Conservation (phyloP, 164 flowering plant genomes). For the Kalanchoe fedtschenkoi region DNA sequence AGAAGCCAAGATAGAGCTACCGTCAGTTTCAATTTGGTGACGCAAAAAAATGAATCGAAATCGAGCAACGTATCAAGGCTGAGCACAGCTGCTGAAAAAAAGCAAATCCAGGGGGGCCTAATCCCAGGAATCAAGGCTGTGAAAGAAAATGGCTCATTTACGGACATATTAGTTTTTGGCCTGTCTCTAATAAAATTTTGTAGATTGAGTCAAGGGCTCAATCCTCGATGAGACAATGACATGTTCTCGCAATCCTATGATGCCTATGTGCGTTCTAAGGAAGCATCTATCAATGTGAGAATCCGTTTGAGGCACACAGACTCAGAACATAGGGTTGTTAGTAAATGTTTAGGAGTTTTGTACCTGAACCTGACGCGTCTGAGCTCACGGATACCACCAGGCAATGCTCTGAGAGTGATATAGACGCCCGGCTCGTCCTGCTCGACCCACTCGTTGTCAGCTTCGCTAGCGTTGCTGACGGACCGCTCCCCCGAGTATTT, state of each 20-base stretch:
- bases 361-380: constrained; percentile 70
- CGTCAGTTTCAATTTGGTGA: too few species aligned
- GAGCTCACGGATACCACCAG: constrained; percentile 58
- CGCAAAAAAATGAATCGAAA: too few species aligned
- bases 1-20: too few species aligned
- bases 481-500: constrained; percentile 76
- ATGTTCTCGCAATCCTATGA: not conserved
- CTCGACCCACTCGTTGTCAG: constrained; percentile 81
- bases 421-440: constrained; percentile 75
- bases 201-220: not conserved
- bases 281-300: not conserved
- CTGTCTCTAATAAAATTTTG: not conserved
- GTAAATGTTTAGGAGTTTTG: not conserved
- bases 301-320: not conserved
- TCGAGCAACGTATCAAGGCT: too few species aligned
- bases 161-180: not conserved
- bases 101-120: not conserved
- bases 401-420: constrained; percentile 48
- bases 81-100: too few species aligned
- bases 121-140: not conserved
- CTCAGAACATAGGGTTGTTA: not conserved
- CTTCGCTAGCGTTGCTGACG: constrained; percentile 22
- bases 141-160: not conserved
- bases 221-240: not conserved
- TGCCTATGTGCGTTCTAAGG: not conserved